Evolutionary conservation across 1,284 basidiomycete genomes (phyloP), one percentile per base, ranked within the genome.

Genomic region (Schizophyllum commune): DNA sequence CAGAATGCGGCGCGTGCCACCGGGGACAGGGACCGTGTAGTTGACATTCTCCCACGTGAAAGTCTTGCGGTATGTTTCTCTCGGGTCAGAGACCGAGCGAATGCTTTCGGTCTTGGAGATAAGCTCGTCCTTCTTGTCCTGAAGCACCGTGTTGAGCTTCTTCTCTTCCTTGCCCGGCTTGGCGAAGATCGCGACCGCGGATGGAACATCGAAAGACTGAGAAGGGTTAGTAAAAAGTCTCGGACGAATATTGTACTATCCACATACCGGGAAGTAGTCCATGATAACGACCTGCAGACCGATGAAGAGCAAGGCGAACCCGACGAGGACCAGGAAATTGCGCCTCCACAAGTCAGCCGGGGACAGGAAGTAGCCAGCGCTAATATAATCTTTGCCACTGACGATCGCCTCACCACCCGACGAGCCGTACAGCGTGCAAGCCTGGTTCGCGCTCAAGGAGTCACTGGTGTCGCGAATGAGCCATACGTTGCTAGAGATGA

Each of bases 1-100:
- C 57, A 96, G 79, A 51, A 96, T 79, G 58, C 88, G 65, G 7
- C 52, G 56, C 2, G 63, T 63, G 53, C 93, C 88, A 21, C 83
- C 85, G 52, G 88, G 82, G 27, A 90, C 83, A 7, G 86, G 87
- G 32, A 94, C 88, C 66, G 84, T 78, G 67, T 92, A 93, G 68
- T 86, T 87, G 62, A 91, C 72, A 15, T 75, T 73, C 68, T 89
- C 84, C 88, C 88, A 91, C 0, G 88, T 87, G 67, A 91, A 86
- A 0, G 83, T 78, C 65, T 78, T 82, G 58, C 79, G 75, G 63
- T 82, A 73, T 34, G 65, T 62, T 51, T 64, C 56, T 33, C 68
- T 56, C 57, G 61, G 15, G 2, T 21, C 53, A 20, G 58, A 8
- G 39, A 47, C 13, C 39, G 39, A 47, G 39, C 17, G 13, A 17